Evolutionary conservation across 78 protist genomes (phyloP).

Genomic region (Dictyostelium capitatum): DNA sequence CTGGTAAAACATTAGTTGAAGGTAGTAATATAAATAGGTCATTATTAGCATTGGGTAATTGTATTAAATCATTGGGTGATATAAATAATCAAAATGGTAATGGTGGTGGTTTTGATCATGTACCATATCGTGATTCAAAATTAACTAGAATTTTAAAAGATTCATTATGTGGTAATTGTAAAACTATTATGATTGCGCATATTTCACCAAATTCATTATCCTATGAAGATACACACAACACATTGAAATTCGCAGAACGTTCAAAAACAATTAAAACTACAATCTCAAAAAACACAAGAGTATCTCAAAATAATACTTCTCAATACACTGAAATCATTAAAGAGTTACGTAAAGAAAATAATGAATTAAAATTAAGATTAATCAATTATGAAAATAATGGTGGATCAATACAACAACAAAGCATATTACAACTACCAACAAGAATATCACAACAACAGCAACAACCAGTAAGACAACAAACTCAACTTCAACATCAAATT

Average conservation of each 20-base stretch:
- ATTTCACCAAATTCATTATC: slow-evolving; percentile 86
- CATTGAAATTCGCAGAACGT: slow-evolving; percentile 97
- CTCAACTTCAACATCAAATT: background rate
- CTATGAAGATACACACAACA: slow-evolving; percentile 95
- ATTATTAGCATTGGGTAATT: slow-evolving; percentile 96
- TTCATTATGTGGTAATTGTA: slow-evolving; percentile 97
- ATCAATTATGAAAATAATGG: background rate
- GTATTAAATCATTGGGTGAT: slow-evolving; percentile 95
- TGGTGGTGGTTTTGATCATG: slow-evolving; percentile 1
- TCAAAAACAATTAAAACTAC: slow-evolving; percentile 86
- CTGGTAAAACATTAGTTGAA: slow-evolving; percentile 89
- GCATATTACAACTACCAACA: background rate
- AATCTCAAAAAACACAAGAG: slow-evolving; percentile 60
- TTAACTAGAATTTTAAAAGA: slow-evolving; percentile 98
- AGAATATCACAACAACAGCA: background rate
- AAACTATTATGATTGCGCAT: slow-evolving; percentile 97
- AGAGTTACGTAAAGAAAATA: slow-evolving; percentile 71
- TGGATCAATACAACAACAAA: background rate
- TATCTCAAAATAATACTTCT: slow-evolving; percentile 53
- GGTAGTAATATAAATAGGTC: slow-evolving; percentile 98
- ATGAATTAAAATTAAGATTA: slow-evolving; percentile 56
- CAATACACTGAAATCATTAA: slow-evolving; percentile 84
- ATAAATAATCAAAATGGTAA: background rate
- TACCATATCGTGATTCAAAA: slow-evolving; percentile 98
- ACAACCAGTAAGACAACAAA: background rate